Base-by-base conservation (phyloP, 1,139 yeast genomes). In the Nadsonia starkeyi-henricii region DNA sequence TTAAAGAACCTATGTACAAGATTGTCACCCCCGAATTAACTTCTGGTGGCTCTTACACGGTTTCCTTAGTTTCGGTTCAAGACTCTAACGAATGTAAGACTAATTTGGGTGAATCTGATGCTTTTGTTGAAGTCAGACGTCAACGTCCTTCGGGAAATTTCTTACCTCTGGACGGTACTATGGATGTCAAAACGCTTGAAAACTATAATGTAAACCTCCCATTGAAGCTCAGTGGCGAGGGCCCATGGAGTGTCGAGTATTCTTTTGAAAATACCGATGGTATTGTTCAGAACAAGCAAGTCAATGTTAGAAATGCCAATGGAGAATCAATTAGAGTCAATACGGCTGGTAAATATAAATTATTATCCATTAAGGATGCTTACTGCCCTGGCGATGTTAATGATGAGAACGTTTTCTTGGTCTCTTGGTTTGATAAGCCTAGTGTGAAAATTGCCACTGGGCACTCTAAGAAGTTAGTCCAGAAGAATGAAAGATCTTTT, bases 51-150 rank as follows among this genome's bases (percentile, higher is more conserved):
- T 72, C 75, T 20, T 86, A 78, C 60, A 73, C 76, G 17, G 64
- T 91, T 1, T 69, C 77, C 1, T 62, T 93, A 51, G 73, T 77
- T 1, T 74, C 84, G 13, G 76, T 85, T 3, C 73, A 71, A 39
- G 98, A 93, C 61, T 74, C 77, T 13, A 76, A 83, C 28, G 79
- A 81, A 1, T 91, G 99, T 66, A 69, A 75, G 17, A 88, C 85
- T 13, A 77, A 78, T n/a, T 66, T 81, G 50, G 71, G 72, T 36
- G 76, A 74, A 37, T 76, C 77, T 41, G 81, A 76, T 50, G 77
- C 82, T 20, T 71, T 66, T 28, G 68, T 88, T 18, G 70, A 72
- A 28, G 88, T 88, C 1, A 74, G 88, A 55, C 68, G 79, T 47
- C 85, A 79, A 53, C 66, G 80, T 3, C 94, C 96, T 2, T 62